Evolutionary conservation across 345 rosid genomes (phyloP).

Genomic region (Lenwebbia sp.): DNA sequence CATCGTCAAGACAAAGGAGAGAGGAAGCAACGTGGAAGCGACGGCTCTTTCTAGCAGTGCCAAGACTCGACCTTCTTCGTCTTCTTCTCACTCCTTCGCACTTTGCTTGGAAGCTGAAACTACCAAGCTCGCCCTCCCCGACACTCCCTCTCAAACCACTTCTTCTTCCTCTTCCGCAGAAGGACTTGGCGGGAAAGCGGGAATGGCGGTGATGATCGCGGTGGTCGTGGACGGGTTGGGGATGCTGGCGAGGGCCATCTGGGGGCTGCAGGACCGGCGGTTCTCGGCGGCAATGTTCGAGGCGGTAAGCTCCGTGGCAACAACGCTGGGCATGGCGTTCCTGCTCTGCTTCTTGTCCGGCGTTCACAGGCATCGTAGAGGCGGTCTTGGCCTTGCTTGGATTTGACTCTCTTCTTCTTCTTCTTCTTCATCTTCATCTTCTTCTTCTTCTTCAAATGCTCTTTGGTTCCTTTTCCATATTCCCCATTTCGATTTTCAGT

Average conservation of each 20-base stretch:
- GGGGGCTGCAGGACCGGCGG: conserved; percentile 24
- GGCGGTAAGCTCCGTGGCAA: conserved; percentile 16
- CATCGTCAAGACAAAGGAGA: background rate
- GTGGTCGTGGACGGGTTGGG: conserved; percentile 19
- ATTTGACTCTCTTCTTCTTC: background rate
- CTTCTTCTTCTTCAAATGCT: background rate
- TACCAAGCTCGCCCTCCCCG: background rate
- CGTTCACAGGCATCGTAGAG: conserved; percentile 11
- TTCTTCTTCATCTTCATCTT: background rate
- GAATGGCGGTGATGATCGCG: conserved; percentile 30
- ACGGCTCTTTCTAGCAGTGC: background rate
- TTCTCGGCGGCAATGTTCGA: conserved; percentile 15
- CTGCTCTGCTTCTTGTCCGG: conserved; percentile 26
- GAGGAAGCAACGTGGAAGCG: background rate
- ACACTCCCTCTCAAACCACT: background rate
- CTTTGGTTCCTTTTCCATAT: background rate
- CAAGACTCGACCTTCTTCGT: background rate
- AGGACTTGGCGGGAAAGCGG: background rate
- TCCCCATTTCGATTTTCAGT: background rate
- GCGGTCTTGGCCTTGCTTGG: conserved; percentile 13
- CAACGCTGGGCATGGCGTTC: conserved; percentile 19
- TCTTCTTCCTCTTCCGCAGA: background rate
- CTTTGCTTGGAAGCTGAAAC: background rate
- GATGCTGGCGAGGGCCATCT: conserved; percentile 9
- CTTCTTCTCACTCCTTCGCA: background rate